Evolutionary conservation across 2,329 filamentous ascomycete genomes (phyloP), one percentile per base, ranked within the genome.

Genomic region (Podosphaera aphanis): DNA sequence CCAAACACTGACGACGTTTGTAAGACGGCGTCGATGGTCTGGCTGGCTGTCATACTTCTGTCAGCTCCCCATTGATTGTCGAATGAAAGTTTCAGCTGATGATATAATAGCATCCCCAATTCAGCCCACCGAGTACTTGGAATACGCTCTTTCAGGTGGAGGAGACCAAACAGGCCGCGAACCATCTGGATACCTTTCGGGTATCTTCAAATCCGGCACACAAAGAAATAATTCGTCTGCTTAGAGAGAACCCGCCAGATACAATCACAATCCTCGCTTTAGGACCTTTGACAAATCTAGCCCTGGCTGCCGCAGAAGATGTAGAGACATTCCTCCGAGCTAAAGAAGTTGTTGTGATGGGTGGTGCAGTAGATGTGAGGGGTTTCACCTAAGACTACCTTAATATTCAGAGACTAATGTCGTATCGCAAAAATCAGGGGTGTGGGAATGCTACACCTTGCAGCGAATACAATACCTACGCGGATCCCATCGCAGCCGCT

Each of bases 331-430:
- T 98, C 61, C 68, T 98, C 46, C 75, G 77, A 38, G 83, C 77
- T 43, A 93, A 92, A 61, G 85, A 95, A 62, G 72, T 98, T 2
- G 79, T 93, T 3, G 82, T 94, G 41, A 98, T 98, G 90, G 90
- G 88, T 48, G 90, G 90, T 49, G 78, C 83, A 20, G 72, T 98
- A 46, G 69, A 81, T 48, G 65, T 76, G 29, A 33, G 29, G 29
- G 13, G 6, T 33, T 33, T n/a, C 39, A 71, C 77, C 11, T 33
- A 5, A 33, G 15, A 13, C 4, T 13, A 13, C 4, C 11, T n/a
- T n/a, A 29, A 3, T 25, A 7, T 33, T 13, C 13, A 13, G 29
- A 33, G 11, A 13, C 29, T 33, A 33, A 33, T 33, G 13, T n/a
- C 15, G 8, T 6, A 33, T 33, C 29, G 29, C 11, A 6, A 33